Evolutionary conservation across 495 filamentous ascomycete genomes (phyloP), one percentile per base, ranked within the genome.

Genomic region (Tirmania nivea): DNA sequence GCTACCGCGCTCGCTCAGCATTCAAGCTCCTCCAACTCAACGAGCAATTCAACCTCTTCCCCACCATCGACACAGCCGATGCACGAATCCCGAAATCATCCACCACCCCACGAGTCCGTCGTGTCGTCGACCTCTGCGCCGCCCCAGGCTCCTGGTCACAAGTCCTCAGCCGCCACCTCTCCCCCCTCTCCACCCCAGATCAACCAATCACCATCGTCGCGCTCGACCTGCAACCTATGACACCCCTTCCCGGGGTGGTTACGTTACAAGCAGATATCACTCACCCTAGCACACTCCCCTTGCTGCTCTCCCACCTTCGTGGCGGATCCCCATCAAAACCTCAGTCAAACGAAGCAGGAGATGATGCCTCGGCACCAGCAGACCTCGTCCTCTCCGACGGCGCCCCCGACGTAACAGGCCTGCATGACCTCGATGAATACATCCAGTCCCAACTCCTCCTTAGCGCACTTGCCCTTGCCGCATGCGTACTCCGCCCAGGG

Each of bases 391-490:
- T 97, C 52, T 90, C 84, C 50, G 90, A 97, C 59, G 90, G 90
- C 37, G 90, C 90, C 1, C 90, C 90, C 8, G 90, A 97, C 63
- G 92, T 96, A 37, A 97, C 90, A 0, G 90, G 90, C 20, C 71
- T 97, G 3, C 90, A 97, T 65, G 90, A 97, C 67, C 74, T 97
- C 8, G 90, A 97, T 66, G 95, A 95, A 60, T 96, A 96, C 66
- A 82, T 97, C 16, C 90, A 97, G 67, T 85, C 84, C 3, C 89
- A 95, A 67, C 77, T 97, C 17, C 81, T 97, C 52, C 93, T 87
- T 65, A 83, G 88, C 2, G 90, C 90, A 0, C 74, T 97, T 14
- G 94, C 94, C 64, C 78, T 97, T 2, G 84, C 90, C 9, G 72
- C 94, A 10, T 89, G 86, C 63, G 85, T 95, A 35, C 75, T 97